These are phyloP conservation scores for Pholiota conissans DNA, from an alignment of 768 basidiomycete genomes.

Conservation along the genomic window DNA sequence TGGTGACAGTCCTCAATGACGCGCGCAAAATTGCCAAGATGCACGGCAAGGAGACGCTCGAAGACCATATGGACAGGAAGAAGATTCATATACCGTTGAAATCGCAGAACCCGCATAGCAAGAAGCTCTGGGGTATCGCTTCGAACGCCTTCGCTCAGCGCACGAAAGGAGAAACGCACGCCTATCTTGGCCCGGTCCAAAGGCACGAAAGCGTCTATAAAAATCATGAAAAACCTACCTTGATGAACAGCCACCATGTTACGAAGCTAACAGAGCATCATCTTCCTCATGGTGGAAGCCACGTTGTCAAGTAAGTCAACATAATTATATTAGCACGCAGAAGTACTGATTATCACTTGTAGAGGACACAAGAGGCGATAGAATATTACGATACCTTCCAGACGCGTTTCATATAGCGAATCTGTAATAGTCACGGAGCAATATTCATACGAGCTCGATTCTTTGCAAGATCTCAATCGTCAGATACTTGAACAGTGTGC, in stretches of 20 bases:
- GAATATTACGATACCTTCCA: too few relatives aligned
- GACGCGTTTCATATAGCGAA: too few relatives aligned
- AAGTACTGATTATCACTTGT: too few relatives aligned
- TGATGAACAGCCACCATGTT: slow-evolving; percentile 1
- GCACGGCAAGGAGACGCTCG: slow-evolving; percentile 1
- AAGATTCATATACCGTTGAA: neutral
- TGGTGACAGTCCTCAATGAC: neutral
- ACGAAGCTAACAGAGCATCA: slow-evolving; percentile 1
- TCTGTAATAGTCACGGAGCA: too few relatives aligned
- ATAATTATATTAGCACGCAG: too few relatives aligned
- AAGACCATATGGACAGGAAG: neutral
- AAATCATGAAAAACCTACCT: neutral
- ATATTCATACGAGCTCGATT: too few relatives aligned
- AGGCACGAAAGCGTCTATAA: neutral
- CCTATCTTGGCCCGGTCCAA: neutral
- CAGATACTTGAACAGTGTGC: too few relatives aligned
- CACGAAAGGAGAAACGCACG: neutral
- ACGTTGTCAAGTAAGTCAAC: neutral
- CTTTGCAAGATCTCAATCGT: too few relatives aligned
- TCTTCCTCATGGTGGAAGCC: neutral
- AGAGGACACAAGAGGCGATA: too few relatives aligned
- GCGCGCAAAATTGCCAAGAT: neutral
- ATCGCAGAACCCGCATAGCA: neutral
- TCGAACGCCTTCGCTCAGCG: neutral
- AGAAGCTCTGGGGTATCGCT: neutral